Conservation (phyloP, 106 monocot species). For the Gastrodia elata region DNA sequence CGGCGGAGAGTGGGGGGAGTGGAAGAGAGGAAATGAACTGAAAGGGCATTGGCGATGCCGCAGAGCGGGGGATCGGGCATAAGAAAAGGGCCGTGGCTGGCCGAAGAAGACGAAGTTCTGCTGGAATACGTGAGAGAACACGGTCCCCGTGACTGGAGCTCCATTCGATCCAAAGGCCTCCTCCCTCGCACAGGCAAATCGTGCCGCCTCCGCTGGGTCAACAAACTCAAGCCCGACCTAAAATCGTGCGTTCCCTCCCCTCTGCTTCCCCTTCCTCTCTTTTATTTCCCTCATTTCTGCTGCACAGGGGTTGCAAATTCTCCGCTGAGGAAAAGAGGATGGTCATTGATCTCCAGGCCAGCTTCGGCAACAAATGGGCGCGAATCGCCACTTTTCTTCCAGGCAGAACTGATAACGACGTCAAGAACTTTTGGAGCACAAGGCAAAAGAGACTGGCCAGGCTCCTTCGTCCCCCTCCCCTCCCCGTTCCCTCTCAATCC, state of each 20-base stretch:
- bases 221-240: slow-evolving; percentile 75
- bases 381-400: slow-evolving; percentile 54
- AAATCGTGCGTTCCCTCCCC: slow-evolving; percentile 38
- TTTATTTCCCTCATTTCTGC: not conserved
- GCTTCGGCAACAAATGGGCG: slow-evolving; percentile 86
- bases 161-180: slow-evolving; percentile 79
- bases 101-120: slow-evolving; percentile 65
- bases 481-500: slow-evolving; percentile 12
- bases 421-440: slow-evolving; percentile 95
- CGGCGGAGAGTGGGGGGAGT: too few species aligned
- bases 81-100: slow-evolving; percentile 69
- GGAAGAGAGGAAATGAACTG: too few species aligned
- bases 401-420: slow-evolving; percentile 83
- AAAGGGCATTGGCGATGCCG: not conserved
- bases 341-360: slow-evolving; percentile 62
- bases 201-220: slow-evolving; percentile 91
- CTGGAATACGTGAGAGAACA: slow-evolving; percentile 47
- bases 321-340: slow-evolving; percentile 56
- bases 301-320: slow-evolving; percentile 60
- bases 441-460: slow-evolving; percentile 75
- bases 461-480: slow-evolving; percentile 18
- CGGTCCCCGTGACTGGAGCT: slow-evolving; percentile 85
- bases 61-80: slow-evolving; percentile 1
- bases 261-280: not conserved
- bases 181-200: slow-evolving; percentile 79